Evolutionary conservation across 2,329 filamentous ascomycete genomes (phyloP).

Genomic region (Pseudogymnoascus sp.): DNA sequence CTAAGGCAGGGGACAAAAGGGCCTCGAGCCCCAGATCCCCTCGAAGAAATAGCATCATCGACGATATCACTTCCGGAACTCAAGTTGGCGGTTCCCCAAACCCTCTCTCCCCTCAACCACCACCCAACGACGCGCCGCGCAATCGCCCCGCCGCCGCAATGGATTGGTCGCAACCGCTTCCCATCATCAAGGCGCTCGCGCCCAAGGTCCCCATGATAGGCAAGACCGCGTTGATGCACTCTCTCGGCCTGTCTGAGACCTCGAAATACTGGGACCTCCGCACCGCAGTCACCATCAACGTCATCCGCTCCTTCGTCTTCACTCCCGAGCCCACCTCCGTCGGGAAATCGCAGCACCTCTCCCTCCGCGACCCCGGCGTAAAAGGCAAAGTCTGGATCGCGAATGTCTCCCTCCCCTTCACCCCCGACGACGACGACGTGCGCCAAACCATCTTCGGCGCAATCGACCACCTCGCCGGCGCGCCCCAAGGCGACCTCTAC

Average conservation of each 20-base stretch:
- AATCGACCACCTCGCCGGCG: slow-evolving; percentile 42
- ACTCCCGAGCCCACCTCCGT: slow-evolving; percentile 33
- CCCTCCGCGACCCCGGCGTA: slow-evolving; percentile 54
- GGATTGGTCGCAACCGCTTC: slow-evolving; percentile 14
- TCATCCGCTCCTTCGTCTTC: slow-evolving; percentile 58
- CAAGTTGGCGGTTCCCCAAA: neutral
- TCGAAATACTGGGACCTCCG: slow-evolving; percentile 70
- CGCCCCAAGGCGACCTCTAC: slow-evolving; percentile 27
- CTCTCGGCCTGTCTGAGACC: slow-evolving; percentile 59
- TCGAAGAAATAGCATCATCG: neutral
- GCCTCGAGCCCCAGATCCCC: neutral
- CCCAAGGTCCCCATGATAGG: slow-evolving; percentile 52
- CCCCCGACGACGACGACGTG: slow-evolving; percentile 45
- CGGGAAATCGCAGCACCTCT: slow-evolving; percentile 53
- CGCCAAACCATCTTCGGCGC: slow-evolving; percentile 49
- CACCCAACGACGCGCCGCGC: neutral
- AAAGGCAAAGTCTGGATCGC: slow-evolving; percentile 78
- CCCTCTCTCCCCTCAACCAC: neutral
- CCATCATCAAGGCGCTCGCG: slow-evolving; percentile 26
- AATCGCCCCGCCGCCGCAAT: slow-evolving; percentile 4
- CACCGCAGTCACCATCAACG: slow-evolving; percentile 61
- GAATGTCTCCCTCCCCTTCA: slow-evolving; percentile 54
- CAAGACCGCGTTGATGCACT: slow-evolving; percentile 53
- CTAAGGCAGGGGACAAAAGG: neutral
- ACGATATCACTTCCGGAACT: neutral